phyloP scores from a whole-genome alignment of 371 early-diverging fungal species.

The Mortierella sp. region DNA sequence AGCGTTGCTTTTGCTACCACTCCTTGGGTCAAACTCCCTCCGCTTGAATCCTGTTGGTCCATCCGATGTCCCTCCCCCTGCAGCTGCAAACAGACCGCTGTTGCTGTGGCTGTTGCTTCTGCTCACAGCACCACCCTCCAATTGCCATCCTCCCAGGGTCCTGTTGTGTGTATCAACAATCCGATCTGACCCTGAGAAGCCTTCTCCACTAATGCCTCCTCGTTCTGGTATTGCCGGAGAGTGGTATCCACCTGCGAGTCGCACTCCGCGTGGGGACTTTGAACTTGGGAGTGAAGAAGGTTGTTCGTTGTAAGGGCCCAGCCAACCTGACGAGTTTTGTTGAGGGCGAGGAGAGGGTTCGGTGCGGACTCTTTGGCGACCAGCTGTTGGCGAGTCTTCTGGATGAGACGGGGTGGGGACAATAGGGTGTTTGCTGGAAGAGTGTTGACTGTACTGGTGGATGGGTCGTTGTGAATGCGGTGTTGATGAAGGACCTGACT shows the following conservation, averaged over 20 bases:
- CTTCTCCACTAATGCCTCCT: neutral
- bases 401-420: slow-evolving; percentile 9
- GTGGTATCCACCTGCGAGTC: slow-evolving; percentile 8
- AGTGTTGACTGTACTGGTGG: slow-evolving; percentile 13
- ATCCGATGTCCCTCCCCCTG: neutral
- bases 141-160: slow-evolving; percentile 31
- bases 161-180: slow-evolving; percentile 26
- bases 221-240: slow-evolving; percentile 24
- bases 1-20: neutral
- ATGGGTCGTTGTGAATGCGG: slow-evolving; percentile 25
- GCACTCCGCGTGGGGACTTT: slow-evolving; percentile 33
- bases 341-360: slow-evolving; percentile 48
- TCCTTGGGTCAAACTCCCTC: slow-evolving; percentile 37
- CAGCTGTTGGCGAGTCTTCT: slow-evolving; percentile 29
- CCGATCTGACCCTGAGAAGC: slow-evolving; percentile 24
- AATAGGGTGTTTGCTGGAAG: slow-evolving; percentile 19
- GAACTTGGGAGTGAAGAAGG: slow-evolving; percentile 21
- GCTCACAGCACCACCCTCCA: slow-evolving; percentile 26
- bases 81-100: slow-evolving; percentile 7
- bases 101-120: slow-evolving; percentile 6
- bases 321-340: slow-evolving; percentile 43
- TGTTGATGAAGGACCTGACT: slow-evolving; percentile 30
- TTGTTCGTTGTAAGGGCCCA: slow-evolving; percentile 51
- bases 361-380: slow-evolving; percentile 46
- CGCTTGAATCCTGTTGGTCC: slow-evolving; percentile 20